phyloP scores from a whole-genome alignment of 345 rosid genomes.

The Xanthoceras sorbifolium region DNA sequence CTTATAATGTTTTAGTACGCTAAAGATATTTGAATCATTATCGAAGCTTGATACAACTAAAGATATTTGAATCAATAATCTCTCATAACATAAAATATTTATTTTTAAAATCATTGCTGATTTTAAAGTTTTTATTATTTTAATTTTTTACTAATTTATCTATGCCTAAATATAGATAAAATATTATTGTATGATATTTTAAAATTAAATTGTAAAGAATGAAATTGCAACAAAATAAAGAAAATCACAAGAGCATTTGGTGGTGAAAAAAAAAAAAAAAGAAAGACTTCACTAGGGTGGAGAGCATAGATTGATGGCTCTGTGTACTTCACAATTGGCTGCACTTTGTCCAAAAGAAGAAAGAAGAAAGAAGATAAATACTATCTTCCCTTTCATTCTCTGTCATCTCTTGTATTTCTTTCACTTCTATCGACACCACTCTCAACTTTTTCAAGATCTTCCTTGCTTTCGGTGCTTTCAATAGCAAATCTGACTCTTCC shows the following conservation, averaged over 20 bases:
- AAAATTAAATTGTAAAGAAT: not conserved
- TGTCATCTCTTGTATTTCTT: not conserved
- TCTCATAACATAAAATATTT: too few species aligned
- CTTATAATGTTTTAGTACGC: not conserved
- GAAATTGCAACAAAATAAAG: too few species aligned
- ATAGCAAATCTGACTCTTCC: conserved; percentile 22
- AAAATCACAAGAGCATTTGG: conserved; percentile 18
- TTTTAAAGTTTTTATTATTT: too few species aligned
- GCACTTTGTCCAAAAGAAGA: conserved; percentile 1
- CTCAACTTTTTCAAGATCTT: conserved; percentile 32
- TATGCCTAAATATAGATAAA: too few species aligned
- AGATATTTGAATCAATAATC: not conserved
- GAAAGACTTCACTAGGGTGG: not conserved
- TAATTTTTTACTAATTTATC: too few species aligned
- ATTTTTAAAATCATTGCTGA: too few species aligned
- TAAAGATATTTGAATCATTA: not conserved
- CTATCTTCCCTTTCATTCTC: conserved; percentile 17
- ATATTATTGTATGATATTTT: too few species aligned
- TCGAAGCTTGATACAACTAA: not conserved
- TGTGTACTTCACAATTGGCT: conserved; percentile 27
- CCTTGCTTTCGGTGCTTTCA: conserved; percentile 44
- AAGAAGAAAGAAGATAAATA: conserved; percentile 30
- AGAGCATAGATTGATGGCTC: conserved; percentile 12
- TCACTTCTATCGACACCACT: conserved; percentile 11
- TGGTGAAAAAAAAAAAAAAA: not conserved